A percentile compares a stretch with the other conserved stretches of the same genome.
These are phyloP conservation scores for Lophiotrema nucula DNA, from an alignment of 495 filamentous ascomycete species.

Conservation along the genomic window DNA sequence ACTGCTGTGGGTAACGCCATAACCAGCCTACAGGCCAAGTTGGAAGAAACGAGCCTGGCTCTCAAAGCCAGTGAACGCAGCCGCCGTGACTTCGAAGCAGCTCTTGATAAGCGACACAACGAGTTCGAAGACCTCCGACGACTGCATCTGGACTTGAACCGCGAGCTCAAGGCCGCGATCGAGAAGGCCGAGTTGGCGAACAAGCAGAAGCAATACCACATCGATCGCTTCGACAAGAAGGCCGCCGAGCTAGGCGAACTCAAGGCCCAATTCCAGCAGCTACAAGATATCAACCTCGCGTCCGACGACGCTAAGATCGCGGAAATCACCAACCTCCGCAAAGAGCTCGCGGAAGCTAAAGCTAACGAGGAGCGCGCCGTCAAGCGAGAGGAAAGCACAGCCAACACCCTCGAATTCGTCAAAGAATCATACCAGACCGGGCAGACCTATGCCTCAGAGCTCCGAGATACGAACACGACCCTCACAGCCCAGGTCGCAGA, in stretches of 20 bases:
- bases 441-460: neutral
- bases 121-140: neutral
- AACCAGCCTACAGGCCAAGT: no score
- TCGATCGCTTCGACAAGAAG: slow-evolving; percentile 10
- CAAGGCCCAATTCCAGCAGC: neutral
- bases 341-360: slow-evolving; percentile 5
- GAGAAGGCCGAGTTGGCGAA: neutral
- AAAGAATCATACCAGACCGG: slow-evolving; percentile 16
- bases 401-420: slow-evolving; percentile 11
- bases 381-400: neutral
- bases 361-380: neutral
- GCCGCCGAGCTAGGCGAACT: neutral
- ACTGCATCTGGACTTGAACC: neutral
- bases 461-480: neutral
- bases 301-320: slow-evolving; percentile 18
- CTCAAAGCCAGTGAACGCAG: neutral
- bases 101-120: slow-evolving; percentile 3
- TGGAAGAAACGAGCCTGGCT: no score
- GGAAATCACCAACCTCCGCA: neutral
- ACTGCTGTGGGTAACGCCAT: no score
- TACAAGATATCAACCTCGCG: neutral
- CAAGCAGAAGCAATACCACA: neutral
- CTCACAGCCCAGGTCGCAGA: neutral
- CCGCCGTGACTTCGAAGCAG: neutral
- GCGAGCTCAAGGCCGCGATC: neutral